Percentiles rank a stretch among this genome's conserved stretches.
Evolutionary conservation across 1,284 basidiomycete species (phyloP).

Genomic region (Entoloma clypeatum): DNA sequence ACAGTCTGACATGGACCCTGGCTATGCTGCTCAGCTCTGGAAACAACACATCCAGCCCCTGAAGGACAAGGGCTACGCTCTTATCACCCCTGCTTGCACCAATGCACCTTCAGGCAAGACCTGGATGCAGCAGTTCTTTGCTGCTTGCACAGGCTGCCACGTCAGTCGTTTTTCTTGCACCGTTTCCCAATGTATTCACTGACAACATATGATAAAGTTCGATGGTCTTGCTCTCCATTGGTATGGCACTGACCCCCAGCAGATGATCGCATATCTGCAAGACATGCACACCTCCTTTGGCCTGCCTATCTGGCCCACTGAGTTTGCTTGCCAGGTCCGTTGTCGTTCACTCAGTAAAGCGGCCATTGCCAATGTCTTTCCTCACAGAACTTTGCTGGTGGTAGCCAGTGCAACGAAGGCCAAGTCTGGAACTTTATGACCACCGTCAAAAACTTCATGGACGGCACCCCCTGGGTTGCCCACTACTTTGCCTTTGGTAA

Average conservation of each 20-base stretch:
- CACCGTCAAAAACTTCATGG: constrained; percentile 51
- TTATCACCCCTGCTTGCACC: constrained; percentile 68
- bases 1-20: constrained; percentile 59
- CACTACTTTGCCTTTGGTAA: constrained; percentile 70
- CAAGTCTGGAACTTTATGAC: constrained; percentile 59
- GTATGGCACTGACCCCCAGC: constrained; percentile 52
- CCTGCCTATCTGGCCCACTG: constrained; percentile 59
- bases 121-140: constrained; percentile 62
- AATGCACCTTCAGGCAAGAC: constrained; percentile 49
- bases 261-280: constrained; percentile 49
- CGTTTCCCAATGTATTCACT: constrained; percentile 1
- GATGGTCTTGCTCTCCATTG: constrained; percentile 51
- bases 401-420: constrained; percentile 44
- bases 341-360: no score
- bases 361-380: not conserved
- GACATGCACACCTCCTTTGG: constrained; percentile 50
- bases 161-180: constrained; percentile 38
- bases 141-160: constrained; percentile 46
- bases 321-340: constrained; percentile 62
- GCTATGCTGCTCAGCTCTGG: constrained; percentile 54
- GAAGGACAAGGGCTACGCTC: constrained; percentile 47
- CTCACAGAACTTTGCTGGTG: constrained; percentile 59
- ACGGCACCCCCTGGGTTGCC: constrained; percentile 49
- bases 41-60: constrained; percentile 60
- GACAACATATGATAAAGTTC: constrained; percentile 37